Conservation (phyloP, 1,139 yeast species). For the Yamadazyma mexicana region DNA sequence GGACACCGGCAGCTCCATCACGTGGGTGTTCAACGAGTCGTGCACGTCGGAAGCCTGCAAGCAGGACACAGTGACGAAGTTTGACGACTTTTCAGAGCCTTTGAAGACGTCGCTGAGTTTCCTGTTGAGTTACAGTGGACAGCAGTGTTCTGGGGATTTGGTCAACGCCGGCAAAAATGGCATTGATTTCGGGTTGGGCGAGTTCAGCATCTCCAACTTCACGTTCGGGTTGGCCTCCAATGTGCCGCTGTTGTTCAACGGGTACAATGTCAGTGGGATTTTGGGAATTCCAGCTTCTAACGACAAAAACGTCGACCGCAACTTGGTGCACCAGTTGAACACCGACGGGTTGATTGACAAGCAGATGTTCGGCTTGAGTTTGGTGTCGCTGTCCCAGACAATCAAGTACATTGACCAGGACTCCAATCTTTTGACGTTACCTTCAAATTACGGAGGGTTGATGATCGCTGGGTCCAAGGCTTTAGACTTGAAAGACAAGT, state of each 20-base stretch:
- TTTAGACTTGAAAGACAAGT: constrained; percentile 14
- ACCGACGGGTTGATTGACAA: constrained; percentile 19
- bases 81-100: constrained; percentile 20
- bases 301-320: constrained; percentile 15
- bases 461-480: constrained; percentile 27
- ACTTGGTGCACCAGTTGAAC: constrained; percentile 24
- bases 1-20: constrained; percentile 66
- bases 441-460: constrained; percentile 26
- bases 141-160: constrained; percentile 53
- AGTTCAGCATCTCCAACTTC: constrained; percentile 39
- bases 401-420: constrained; percentile 13
- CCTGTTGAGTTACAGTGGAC: constrained; percentile 53
- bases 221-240: constrained; percentile 53
- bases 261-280: constrained; percentile 59
- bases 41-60: constrained; percentile 51
- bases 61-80: constrained; percentile 19
- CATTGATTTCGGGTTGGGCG: constrained; percentile 29
- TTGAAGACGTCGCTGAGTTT: constrained; percentile 26
- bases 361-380: constrained; percentile 23
- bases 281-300: constrained; percentile 55
- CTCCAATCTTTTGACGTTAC: constrained; percentile 12
- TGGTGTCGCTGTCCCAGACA: constrained; percentile 20
- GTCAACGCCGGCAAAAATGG: constrained; percentile 20
- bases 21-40: constrained; percentile 60
- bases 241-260: constrained; percentile 54